These are phyloP conservation scores for Ascochyta clinopodiicola DNA, from an alignment of 2,329 filamentous ascomycete species.

Conservation along the genomic window DNA sequence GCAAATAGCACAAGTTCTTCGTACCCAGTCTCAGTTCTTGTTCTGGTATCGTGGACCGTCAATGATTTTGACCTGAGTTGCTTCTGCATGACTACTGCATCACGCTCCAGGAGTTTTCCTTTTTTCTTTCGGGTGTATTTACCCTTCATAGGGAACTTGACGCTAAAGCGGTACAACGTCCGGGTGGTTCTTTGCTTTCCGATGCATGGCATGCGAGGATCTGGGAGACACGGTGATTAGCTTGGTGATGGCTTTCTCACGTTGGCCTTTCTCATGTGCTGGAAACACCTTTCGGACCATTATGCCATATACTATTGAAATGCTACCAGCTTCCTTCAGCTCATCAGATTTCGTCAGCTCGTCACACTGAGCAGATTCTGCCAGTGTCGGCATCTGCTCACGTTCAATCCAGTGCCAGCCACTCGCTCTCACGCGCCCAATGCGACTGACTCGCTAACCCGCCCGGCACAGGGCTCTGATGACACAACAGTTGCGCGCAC, in stretches of 20 bases:
- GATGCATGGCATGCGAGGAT: conserved; percentile 40
- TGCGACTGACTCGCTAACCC: conserved; percentile 10
- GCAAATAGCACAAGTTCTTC: neutral
- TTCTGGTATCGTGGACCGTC: neutral
- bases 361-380: neutral
- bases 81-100: conserved; percentile 7
- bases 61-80: conserved; percentile 3
- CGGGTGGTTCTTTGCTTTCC: conserved; percentile 40
- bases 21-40: neutral
- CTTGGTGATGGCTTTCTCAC: conserved; percentile 2
- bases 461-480: neutral
- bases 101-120: conserved; percentile 15
- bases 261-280: conserved; percentile 12
- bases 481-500: neutral
- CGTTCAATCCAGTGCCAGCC: neutral
- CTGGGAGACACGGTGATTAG: conserved; percentile 13
- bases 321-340: neutral
- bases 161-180: conserved; percentile 35
- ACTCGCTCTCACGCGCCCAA: neutral
- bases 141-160: conserved; percentile 31
- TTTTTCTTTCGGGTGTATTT: conserved; percentile 44
- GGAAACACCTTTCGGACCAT: conserved; percentile 9
- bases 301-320: conserved; percentile 8
- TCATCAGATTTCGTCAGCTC: neutral
- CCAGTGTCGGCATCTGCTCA: neutral